These are phyloP conservation scores for Candida glucosophila DNA, from an alignment of 1,139 yeast genomes.

Conservation along the genomic window DNA sequence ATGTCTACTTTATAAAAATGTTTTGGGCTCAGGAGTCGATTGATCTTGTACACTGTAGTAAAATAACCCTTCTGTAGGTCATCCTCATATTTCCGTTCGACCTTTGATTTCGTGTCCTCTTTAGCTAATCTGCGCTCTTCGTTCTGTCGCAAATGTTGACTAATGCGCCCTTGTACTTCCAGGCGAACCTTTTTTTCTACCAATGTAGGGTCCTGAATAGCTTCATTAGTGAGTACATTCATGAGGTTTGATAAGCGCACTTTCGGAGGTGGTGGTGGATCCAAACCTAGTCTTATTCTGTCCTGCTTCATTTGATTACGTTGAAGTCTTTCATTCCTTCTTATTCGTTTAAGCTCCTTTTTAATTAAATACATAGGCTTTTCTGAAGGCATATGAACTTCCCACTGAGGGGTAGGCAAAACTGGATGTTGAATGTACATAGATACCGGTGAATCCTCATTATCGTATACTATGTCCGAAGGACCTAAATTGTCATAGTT, in stretches of 20 bases:
- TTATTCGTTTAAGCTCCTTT: conserved; percentile 63
- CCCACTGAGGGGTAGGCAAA: conserved; percentile 53
- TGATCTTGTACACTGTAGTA: conserved; percentile 54
- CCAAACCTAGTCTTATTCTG: conserved; percentile 69
- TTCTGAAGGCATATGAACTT: conserved; percentile 30
- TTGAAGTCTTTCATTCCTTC: conserved; percentile 63
- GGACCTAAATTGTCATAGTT: conserved; percentile 16
- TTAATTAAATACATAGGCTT: conserved; percentile 61
- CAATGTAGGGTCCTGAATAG: conserved; percentile 84
- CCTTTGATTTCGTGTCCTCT: conserved; percentile 48
- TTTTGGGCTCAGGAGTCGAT: conserved; percentile 49
- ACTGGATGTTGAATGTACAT: conserved; percentile 76
- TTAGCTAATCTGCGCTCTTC: conserved; percentile 51
- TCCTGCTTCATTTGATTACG: conserved; percentile 67
- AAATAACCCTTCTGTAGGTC: conserved; percentile 40
- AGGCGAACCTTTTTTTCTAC: conserved; percentile 65
- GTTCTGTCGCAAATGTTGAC: conserved; percentile 56
- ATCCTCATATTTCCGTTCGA: conserved; percentile 35
- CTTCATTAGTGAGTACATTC: conserved; percentile 79
- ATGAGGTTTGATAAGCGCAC: conserved; percentile 75
- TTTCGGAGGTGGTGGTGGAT: conserved; percentile 86
- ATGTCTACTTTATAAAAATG: conserved; percentile 67
- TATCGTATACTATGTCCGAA: conserved; percentile 17
- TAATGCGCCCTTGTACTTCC: conserved; percentile 58
- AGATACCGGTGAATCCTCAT: conserved; percentile 45